Conservation (phyloP, 2,329 filamentous ascomycete genomes). For the Penicillium sp. region DNA sequence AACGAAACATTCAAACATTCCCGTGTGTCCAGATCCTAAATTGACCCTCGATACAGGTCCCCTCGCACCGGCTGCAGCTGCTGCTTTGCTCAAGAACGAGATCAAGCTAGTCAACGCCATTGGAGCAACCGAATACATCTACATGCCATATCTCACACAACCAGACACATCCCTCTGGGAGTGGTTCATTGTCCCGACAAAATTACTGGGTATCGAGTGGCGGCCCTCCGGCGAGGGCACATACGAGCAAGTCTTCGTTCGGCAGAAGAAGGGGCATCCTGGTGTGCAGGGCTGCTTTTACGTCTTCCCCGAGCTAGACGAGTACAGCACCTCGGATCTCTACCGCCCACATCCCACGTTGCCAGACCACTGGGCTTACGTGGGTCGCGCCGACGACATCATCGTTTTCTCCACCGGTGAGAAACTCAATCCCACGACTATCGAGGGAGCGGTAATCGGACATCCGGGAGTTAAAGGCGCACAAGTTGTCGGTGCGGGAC, state of each 20-base stretch:
- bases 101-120: constrained; percentile 6
- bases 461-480: constrained; percentile 17
- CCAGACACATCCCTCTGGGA: constrained; percentile 9
- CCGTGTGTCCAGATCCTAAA: neutral
- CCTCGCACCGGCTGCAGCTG: neutral
- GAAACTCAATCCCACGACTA: constrained; percentile 30
- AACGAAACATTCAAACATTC: constrained; percentile 1
- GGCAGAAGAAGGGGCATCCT: constrained; percentile 3
- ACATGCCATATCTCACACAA: constrained; percentile 7
- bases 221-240: constrained; percentile 2
- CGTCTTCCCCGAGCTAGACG: constrained; percentile 21
- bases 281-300: constrained; percentile 15
- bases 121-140: constrained; percentile 2
- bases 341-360: constrained; percentile 21
- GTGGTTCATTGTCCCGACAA: constrained; percentile 10
- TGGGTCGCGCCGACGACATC: constrained; percentile 29
- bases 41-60: neutral
- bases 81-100: neutral
- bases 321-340: constrained; percentile 24
- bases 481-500: constrained; percentile 20
- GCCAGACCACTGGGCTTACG: constrained; percentile 22
- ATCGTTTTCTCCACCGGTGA: constrained; percentile 34
- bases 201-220: constrained; percentile 12
- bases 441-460: constrained; percentile 21
- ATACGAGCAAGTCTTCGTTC: constrained; percentile 13